Evolutionary conservation across 352 stramenopile genomes (phyloP), one percentile per base, ranked within the genome.

Genomic region (Phytophthora citrophthora): DNA sequence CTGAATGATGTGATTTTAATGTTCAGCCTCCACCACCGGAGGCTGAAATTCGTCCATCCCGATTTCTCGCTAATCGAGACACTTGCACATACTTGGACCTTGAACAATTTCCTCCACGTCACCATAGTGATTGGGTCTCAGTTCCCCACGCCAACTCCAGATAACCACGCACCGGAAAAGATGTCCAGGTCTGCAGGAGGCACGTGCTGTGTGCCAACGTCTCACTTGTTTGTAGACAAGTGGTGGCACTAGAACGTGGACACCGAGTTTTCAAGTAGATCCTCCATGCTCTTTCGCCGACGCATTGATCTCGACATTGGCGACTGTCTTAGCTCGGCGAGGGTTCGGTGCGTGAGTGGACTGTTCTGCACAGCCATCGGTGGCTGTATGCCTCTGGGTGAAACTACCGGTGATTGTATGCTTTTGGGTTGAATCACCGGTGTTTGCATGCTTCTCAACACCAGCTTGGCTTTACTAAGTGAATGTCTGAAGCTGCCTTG

Each of bases 221-320:
- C 48, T 52, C 31, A 39, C n/a, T 40, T 26, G 11, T 49, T 40
- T 26, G 11, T 49, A 18, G 18, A 55, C 36, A 10, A n/a, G 36
- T 20, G 26, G 24, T 20, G 4, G 0, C 23, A 15, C 31, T n/a
- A 66, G n/a, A 45, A 51, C 32, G 36, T 58, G 6, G 48, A 23
- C 11, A 46, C 43, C 11, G 55, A 49, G 13, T 50, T 41, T 9
- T 70, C 44, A 7, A 68, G 34, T 8, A 75, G 32, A 3, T 88
- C 68, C 31, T 76, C 83, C 36, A 64, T 86, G 62, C 71, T 88
- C 63, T 88, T 90, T 24, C 81, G 78, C 31, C 81, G 76, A 15
- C 78, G 78, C 78, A 87, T 87, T 5, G 72, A 86, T 68, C 23
- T 64, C 3, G 62, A 55, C 36, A 27, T 55, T 15, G 40, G 18